These are phyloP conservation scores for Moesziomyces parantarcticus DNA, from an alignment of 1,284 basidiomycete species.

Conservation along the genomic window DNA sequence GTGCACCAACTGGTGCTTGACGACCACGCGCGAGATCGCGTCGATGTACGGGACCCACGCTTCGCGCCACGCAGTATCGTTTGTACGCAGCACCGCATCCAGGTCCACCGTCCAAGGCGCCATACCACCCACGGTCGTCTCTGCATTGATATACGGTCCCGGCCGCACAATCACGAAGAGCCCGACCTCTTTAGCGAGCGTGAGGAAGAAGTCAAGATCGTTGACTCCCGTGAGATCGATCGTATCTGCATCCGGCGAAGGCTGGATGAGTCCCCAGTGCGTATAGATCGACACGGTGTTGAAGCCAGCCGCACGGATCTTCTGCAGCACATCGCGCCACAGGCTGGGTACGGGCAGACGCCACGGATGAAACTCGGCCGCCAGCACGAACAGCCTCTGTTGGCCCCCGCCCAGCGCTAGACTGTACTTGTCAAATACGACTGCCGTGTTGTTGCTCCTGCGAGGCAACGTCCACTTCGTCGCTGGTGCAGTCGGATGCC, in stretches of 20 bases:
- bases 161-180: constrained; percentile 77
- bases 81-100: constrained; percentile 75
- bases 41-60: constrained; percentile 79
- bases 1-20: constrained; percentile 75
- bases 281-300: constrained; percentile 70
- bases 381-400: constrained; percentile 36
- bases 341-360: constrained; percentile 80
- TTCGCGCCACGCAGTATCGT: constrained; percentile 75
- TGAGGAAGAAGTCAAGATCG: constrained; percentile 76
- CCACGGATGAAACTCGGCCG: constrained; percentile 81
- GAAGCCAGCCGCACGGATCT: constrained; percentile 81
- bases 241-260: constrained; percentile 74
- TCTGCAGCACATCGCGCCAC: constrained; percentile 85
- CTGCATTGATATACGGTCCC: constrained; percentile 75
- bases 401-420: constrained; percentile 32
- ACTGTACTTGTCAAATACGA: constrained; percentile 51
- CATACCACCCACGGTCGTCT: constrained; percentile 79
- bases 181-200: constrained; percentile 72
- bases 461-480: constrained; percentile 31
- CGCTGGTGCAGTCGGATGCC: background rate
- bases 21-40: constrained; percentile 75
- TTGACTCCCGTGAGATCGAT: constrained; percentile 79
- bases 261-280: constrained; percentile 80
- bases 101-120: constrained; percentile 80
- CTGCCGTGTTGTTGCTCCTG: constrained; percentile 32